Conservation (phyloP, 305 asterid species). For the Fraxinus ornus region DNA sequence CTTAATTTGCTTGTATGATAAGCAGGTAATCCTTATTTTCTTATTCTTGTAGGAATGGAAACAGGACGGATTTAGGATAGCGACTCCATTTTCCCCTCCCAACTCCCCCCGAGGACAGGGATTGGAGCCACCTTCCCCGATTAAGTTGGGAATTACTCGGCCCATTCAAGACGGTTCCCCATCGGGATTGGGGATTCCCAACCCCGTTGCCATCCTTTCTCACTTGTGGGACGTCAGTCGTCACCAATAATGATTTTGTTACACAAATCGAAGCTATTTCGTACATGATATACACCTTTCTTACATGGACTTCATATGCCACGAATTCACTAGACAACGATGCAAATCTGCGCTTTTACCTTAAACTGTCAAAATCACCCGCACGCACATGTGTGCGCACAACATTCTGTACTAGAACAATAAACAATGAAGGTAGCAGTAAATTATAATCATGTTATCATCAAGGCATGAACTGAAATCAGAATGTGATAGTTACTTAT, state of each 20-base stretch:
- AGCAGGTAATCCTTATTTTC: background rate
- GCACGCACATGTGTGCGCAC: background rate
- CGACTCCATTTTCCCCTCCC: background rate
- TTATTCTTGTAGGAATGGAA: background rate
- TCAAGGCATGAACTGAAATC: conserved; percentile 33
- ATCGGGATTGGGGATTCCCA: background rate
- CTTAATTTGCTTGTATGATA: background rate
- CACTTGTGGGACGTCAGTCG: background rate
- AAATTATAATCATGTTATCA: conserved; percentile 31
- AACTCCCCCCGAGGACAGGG: background rate
- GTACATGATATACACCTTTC: background rate
- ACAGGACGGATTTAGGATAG: too few species aligned
- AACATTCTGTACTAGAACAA: background rate
- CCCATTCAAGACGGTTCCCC: background rate
- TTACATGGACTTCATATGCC: background rate
- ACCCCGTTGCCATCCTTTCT: background rate
- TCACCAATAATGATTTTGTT: background rate
- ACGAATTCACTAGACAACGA: background rate
- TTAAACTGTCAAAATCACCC: background rate
- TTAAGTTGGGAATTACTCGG: background rate
- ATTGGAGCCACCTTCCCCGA: background rate
- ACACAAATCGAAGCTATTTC: background rate
- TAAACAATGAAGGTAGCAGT: background rate
- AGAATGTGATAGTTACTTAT: background rate
- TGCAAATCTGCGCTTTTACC: background rate